phyloP scores from a whole-genome alignment of 2,329 filamentous ascomycete species.

The Coniochaeta sp. region DNA sequence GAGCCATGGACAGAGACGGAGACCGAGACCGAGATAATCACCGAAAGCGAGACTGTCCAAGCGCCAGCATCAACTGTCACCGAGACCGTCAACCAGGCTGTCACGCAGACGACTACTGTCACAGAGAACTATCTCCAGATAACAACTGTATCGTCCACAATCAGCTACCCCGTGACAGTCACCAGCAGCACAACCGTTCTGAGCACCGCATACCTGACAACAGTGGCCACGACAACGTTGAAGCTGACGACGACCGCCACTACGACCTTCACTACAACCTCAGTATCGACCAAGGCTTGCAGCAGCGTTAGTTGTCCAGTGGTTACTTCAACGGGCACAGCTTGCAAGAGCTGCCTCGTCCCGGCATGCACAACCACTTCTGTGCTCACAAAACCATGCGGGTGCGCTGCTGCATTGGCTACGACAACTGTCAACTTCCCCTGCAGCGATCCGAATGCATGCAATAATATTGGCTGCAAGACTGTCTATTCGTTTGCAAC shows the following conservation, averaged over 20 bases:
- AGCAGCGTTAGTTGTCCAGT: slow-evolving; percentile 14
- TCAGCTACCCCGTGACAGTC: slow-evolving; percentile 1
- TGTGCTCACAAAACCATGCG: slow-evolving; percentile 12
- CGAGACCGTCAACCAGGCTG: not conserved
- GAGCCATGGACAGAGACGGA: slow-evolving; percentile 10
- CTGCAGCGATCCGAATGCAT: slow-evolving; percentile 13
- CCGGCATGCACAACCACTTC: slow-evolving; percentile 15
- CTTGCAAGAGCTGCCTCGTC: slow-evolving; percentile 15
- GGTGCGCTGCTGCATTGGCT: slow-evolving; percentile 13
- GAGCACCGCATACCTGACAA: not conserved
- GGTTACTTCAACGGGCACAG: slow-evolving; percentile 15
- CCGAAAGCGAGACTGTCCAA: not conserved
- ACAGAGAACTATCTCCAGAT: not conserved
- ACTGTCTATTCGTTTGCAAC: slow-evolving; percentile 17
- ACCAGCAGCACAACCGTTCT: not conserved
- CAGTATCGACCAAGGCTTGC: slow-evolving; percentile 7
- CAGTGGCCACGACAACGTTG: slow-evolving; percentile 5
- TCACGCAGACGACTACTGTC: slow-evolving; percentile 4
- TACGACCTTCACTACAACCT: slow-evolving; percentile 5
- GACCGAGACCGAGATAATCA: slow-evolving; percentile 7
- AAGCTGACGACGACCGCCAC: slow-evolving; percentile 4
- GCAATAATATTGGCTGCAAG: slow-evolving; percentile 20
- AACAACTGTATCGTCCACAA: slow-evolving; percentile 1
- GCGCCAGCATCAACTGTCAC: not conserved
- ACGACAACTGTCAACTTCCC: slow-evolving; percentile 17